A percentile compares a stretch with the other conserved stretches of the same genome.
Conservation (phyloP, 192 early-diverging fungal species). For the Rhizophagus clarus region DNA sequence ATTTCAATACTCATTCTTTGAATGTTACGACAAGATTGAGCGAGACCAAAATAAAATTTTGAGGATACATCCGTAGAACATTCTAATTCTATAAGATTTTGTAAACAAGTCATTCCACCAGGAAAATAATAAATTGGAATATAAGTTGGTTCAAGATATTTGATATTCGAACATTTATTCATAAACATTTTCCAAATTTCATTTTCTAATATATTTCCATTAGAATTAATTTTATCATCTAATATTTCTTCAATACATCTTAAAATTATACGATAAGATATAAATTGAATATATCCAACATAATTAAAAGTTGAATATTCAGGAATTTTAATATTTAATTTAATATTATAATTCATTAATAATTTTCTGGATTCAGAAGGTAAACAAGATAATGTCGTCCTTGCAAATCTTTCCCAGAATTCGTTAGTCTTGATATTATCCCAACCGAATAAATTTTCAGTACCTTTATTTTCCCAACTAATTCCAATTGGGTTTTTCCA, state of each 20-base stretch:
- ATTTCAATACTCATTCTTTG: neutral
- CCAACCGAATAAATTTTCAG: too few relatives aligned
- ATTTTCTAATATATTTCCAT: neutral
- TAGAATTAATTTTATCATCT: too few relatives aligned
- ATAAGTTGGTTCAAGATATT: neutral
- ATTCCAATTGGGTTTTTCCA: neutral
- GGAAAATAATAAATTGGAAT: neutral
- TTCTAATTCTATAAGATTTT: too few relatives aligned
- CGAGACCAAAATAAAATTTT: neutral
- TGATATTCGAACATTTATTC: neutral
- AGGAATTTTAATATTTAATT: too few relatives aligned
- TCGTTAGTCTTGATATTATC: neutral
- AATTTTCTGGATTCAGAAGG: neutral
- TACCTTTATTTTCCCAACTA: neutral
- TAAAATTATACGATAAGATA: neutral
- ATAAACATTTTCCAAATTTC: neutral
- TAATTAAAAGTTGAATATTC: too few relatives aligned
- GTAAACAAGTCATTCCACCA: neutral
- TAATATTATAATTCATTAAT: too few relatives aligned
- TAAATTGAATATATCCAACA: neutral
- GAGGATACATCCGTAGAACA: too few relatives aligned
- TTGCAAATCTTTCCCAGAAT: slow-evolving; percentile 16
- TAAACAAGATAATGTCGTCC: neutral
- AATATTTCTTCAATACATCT: too few relatives aligned
- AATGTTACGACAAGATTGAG: neutral